phyloP scores from a whole-genome alignment of 495 filamentous ascomycete genomes.

The Paragyromitra xinjiangensis region DNA sequence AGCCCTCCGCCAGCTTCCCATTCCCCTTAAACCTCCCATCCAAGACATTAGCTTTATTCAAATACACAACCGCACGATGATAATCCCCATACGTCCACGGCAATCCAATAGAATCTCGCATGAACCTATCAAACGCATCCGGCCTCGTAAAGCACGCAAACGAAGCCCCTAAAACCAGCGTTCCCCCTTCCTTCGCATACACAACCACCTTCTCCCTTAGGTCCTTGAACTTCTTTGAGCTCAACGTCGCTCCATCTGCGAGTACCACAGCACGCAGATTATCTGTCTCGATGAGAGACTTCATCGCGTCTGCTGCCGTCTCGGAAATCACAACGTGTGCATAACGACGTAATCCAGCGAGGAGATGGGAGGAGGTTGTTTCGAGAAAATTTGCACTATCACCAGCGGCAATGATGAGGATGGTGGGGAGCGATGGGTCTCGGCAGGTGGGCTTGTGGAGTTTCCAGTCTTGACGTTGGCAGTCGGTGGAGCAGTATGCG shows the following conservation, averaged over 20 bases:
- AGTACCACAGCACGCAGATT: neutral
- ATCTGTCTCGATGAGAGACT: neutral
- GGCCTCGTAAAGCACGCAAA: conserved; percentile 9
- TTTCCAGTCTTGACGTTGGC: conserved; percentile 20
- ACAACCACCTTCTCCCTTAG: neutral
- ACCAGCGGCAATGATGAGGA: conserved; percentile 19
- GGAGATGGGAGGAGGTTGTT: conserved; percentile 10
- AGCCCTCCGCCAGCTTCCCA: conserved; percentile 54
- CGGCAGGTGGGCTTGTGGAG: conserved; percentile 6
- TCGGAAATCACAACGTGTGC: conserved; percentile 1
- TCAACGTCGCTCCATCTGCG: neutral
- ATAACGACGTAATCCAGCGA: neutral
- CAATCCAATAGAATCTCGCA: neutral
- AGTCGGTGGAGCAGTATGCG: conserved; percentile 21
- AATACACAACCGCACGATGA: conserved; percentile 12
- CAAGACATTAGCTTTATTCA: neutral
- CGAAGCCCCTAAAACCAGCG: neutral
- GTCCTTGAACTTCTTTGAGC: neutral
- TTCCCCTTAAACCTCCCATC: neutral
- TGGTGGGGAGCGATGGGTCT: neutral
- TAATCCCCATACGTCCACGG: conserved; percentile 25
- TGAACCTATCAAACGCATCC: conserved; percentile 8
- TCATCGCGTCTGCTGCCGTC: neutral
- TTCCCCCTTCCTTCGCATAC: conserved; percentile 4
- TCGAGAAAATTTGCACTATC: neutral